A percentile compares a stretch with the other conserved stretches of the same genome.
Evolutionary conservation across 805 yeast species (phyloP).

Genomic region (Alloascoidea hylecoeti): DNA sequence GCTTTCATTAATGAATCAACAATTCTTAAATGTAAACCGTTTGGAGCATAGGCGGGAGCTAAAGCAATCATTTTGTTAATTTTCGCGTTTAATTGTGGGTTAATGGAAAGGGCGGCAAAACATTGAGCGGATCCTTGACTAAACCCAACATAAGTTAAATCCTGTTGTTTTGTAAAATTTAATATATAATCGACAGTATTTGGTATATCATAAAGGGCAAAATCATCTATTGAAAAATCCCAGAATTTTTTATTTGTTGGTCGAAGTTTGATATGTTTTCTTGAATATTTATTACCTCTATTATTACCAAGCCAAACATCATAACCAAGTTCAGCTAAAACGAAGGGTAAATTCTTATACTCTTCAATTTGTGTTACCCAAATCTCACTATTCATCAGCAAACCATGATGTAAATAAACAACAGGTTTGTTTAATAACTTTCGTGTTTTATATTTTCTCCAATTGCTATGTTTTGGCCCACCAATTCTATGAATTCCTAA

Average conservation of each 20-base stretch:
- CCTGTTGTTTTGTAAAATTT: constrained; percentile 25
- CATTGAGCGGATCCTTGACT: constrained; percentile 94
- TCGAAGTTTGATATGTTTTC: constrained; percentile 42
- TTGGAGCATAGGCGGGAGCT: constrained; percentile 92
- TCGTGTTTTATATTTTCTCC: constrained; percentile 7
- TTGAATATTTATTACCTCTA: constrained; percentile 85
- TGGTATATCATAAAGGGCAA: constrained; percentile 85
- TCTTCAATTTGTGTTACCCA: constrained; percentile 45
- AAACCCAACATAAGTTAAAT: constrained; percentile 70
- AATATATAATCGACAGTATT: constrained; percentile 65
- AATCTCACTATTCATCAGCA: constrained; percentile 78
- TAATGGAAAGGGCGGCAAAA: constrained; percentile 61
- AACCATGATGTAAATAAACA: constrained; percentile 83
- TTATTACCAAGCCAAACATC: constrained; percentile 95
- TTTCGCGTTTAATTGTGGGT: constrained; percentile 43
- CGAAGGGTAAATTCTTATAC: constrained; percentile 52
- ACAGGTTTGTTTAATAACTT: constrained; percentile 20
- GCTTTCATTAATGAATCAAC: constrained; percentile 64
- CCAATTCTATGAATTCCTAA: constrained; percentile 59
- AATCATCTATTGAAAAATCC: constrained; percentile 87
- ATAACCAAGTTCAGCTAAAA: constrained; percentile 66
- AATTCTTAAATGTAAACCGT: constrained; percentile 62
- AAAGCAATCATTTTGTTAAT: constrained; percentile 58
- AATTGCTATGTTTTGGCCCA: constrained; percentile 10
- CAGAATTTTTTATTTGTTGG: constrained; percentile 49